Percentiles rank a stretch among this genome's conserved stretches.
phyloP scores from a whole-genome alignment of 2,329 filamentous ascomycete genomes.

The Penicillium sp. region DNA sequence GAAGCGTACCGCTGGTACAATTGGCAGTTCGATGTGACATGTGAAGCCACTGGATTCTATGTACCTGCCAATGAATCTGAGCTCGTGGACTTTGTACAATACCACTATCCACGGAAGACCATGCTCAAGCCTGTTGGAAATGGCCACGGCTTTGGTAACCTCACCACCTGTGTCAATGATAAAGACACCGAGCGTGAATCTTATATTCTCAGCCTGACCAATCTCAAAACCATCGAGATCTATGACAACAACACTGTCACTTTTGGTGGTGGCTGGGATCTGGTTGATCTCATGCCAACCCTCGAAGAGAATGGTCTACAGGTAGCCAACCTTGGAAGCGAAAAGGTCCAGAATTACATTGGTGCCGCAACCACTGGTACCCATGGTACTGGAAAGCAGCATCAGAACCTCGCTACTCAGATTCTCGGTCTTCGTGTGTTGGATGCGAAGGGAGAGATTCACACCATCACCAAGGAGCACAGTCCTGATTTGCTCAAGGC shows the following conservation, averaged over 20 bases:
- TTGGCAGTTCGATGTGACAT: constrained; percentile 22
- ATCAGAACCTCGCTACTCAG: constrained; percentile 18
- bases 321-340: constrained; percentile 18
- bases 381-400: constrained; percentile 17
- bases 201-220: constrained; percentile 19
- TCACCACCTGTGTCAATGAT: constrained; percentile 19
- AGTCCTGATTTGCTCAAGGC: constrained; percentile 20
- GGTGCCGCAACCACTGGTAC: constrained; percentile 22
- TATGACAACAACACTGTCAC: constrained; percentile 20
- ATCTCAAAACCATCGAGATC: constrained; percentile 16
- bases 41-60: constrained; percentile 16
- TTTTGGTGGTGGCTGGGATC: constrained; percentile 25
- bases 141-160: constrained; percentile 23
- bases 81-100: constrained; percentile 12
- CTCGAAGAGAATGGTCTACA: constrained; percentile 17
- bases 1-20: constrained; percentile 19
- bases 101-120: constrained; percentile 13
- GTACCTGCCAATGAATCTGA: constrained; percentile 14
- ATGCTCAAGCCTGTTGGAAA: constrained; percentile 21
- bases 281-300: constrained; percentile 17
- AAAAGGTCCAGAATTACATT: constrained; percentile 22
- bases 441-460: constrained; percentile 17
- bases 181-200: constrained; percentile 13
- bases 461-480: constrained; percentile 10
- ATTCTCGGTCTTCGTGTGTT: constrained; percentile 18